These are phyloP conservation scores for Polytolypa hystricis DNA, from an alignment of 2,329 filamentous ascomycete genomes.

Conservation along the genomic window DNA sequence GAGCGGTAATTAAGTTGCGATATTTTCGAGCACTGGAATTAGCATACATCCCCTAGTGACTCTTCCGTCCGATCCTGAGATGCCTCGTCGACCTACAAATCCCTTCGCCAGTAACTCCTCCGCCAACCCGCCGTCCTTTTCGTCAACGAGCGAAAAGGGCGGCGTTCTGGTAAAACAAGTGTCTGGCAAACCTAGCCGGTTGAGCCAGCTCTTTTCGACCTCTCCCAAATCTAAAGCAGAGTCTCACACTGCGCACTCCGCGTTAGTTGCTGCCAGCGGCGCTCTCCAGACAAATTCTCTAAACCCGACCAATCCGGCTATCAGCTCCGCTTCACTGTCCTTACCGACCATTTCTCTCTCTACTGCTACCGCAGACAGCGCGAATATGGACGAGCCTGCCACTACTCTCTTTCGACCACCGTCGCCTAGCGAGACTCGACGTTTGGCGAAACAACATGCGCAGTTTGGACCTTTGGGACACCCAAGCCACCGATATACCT, in stretches of 20 bases:
- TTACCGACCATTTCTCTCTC: slow-evolving; percentile 88
- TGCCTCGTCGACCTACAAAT: slow-evolving; percentile 53
- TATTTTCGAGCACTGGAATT: not conserved
- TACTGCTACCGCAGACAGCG: slow-evolving; percentile 66
- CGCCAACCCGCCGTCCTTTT: slow-evolving; percentile 39
- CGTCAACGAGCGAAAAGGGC: slow-evolving; percentile 44
- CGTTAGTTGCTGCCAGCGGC: slow-evolving; percentile 55
- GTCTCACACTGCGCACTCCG: slow-evolving; percentile 39
- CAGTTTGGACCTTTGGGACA: slow-evolving; percentile 83
- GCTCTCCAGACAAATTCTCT: slow-evolving; percentile 37
- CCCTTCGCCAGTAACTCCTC: slow-evolving; percentile 45
- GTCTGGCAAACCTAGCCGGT: slow-evolving; percentile 57
- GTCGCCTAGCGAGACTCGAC: slow-evolving; percentile 68
- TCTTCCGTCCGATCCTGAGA: slow-evolving; percentile 29
- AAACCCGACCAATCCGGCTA: slow-evolving; percentile 46
- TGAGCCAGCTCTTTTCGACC: slow-evolving; percentile 72
- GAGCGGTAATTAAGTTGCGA: no score
- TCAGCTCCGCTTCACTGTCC: slow-evolving; percentile 61
- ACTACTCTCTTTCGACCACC: slow-evolving; percentile 82
- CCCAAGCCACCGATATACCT: slow-evolving; percentile 75
- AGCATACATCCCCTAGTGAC: not conserved
- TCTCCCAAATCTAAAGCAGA: slow-evolving; percentile 65
- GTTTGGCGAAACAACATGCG: slow-evolving; percentile 66
- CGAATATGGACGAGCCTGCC: slow-evolving; percentile 59
- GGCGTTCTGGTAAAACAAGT: slow-evolving; percentile 38